Percentiles rank a stretch among this genome's conserved stretches.
Evolutionary conservation across 2,329 filamentous ascomycete species (phyloP).

Genomic region (Fusarium tuaranense): DNA sequence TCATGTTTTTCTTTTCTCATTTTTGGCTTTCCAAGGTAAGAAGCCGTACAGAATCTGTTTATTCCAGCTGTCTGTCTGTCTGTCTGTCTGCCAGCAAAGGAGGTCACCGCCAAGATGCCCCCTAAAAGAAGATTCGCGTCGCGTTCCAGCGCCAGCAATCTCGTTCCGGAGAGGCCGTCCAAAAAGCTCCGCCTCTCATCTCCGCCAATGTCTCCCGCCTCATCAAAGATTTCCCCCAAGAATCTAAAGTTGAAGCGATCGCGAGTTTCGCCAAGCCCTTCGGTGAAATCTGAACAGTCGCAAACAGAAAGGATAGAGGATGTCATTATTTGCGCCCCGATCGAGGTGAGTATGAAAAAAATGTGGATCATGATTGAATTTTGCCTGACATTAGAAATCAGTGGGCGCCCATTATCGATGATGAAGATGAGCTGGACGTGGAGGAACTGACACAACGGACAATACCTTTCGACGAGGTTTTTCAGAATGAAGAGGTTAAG

Average conservation of each 20-base stretch:
- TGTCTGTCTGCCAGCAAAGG: too few relatives aligned
- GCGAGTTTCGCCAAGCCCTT: not conserved
- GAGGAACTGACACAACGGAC: not conserved
- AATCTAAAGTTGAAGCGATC: not conserved
- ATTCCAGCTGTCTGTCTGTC: too few relatives aligned
- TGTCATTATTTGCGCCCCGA: not conserved
- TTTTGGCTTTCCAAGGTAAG: not conserved
- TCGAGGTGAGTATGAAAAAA: not conserved
- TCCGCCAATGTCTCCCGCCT: not conserved
- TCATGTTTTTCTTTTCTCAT: not conserved
- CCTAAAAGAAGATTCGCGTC: not conserved
- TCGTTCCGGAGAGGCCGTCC: not conserved
- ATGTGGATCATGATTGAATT: not conserved
- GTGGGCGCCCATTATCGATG: not conserved
- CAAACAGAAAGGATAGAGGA: not conserved
- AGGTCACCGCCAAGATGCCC: not conserved
- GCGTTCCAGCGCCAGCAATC: not conserved
- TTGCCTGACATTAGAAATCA: not conserved
- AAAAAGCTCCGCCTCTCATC: conserved; percentile 1
- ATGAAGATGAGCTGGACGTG: not conserved
- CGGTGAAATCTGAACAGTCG: not conserved
- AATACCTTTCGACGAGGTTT: not conserved
- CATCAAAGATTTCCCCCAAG: not conserved
- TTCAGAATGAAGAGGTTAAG: not conserved
- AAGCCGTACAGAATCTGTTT: too few relatives aligned